phyloP scores from a whole-genome alignment of 495 filamentous ascomycete species.

The Penicillium parvum region DNA sequence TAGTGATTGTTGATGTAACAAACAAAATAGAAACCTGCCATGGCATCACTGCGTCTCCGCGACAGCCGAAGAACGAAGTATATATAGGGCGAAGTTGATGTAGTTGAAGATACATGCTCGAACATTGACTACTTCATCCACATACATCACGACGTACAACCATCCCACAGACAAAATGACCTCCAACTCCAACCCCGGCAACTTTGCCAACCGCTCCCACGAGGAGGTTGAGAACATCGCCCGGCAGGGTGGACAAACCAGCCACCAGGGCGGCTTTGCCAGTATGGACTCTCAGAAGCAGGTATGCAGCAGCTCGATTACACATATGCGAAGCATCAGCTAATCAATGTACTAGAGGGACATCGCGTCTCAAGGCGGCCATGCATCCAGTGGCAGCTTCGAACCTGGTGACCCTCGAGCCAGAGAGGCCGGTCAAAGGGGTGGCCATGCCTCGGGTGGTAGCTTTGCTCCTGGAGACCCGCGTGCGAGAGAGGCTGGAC shows the following conservation, averaged over 20 bases:
- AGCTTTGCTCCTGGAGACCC: constrained; percentile 45
- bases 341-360: constrained; percentile 23
- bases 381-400: constrained; percentile 46
- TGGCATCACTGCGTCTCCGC: too few relatives aligned
- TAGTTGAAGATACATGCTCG: too few relatives aligned
- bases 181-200: constrained; percentile 49
- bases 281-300: constrained; percentile 42
- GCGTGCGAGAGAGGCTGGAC: constrained; percentile 39
- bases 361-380: constrained; percentile 49
- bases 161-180: background rate
- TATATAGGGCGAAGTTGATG: too few relatives aligned
- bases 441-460: constrained; percentile 46
- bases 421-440: constrained; percentile 48
- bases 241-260: constrained; percentile 47
- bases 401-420: constrained; percentile 42
- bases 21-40: too few relatives aligned
- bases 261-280: constrained; percentile 30
- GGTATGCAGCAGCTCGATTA: constrained; percentile 25
- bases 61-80: too few relatives aligned
- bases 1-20: too few relatives aligned
- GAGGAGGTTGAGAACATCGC: constrained; percentile 55
- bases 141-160: background rate
- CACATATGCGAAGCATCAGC: background rate
- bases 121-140: background rate
- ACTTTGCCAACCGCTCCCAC: constrained; percentile 60